Evolutionary conservation across 345 rosid genomes (phyloP).

Genomic region (Sisymbrium irio): DNA sequence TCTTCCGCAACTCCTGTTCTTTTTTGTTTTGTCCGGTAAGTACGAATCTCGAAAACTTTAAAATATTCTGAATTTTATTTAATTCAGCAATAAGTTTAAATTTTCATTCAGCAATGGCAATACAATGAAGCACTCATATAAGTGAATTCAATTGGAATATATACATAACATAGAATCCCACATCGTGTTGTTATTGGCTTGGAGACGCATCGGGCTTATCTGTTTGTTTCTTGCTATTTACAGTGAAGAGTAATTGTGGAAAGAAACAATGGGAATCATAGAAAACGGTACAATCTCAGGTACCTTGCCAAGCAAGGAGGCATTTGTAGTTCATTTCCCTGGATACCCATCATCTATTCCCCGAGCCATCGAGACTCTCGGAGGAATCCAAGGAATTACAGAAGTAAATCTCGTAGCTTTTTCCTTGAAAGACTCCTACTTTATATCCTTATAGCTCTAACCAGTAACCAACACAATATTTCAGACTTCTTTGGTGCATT

Average conservation of each 20-base stretch:
- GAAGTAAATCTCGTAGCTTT: slow-evolving; percentile 35
- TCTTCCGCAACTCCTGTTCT: background rate
- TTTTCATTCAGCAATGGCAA: background rate
- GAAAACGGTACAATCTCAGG: slow-evolving; percentile 67
- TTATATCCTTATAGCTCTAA: background rate
- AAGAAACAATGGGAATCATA: slow-evolving; percentile 57
- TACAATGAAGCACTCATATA: background rate
- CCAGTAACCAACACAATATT: background rate
- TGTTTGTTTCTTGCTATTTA: background rate
- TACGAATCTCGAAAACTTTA: background rate
- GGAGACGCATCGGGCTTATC: background rate
- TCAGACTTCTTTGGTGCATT: background rate
- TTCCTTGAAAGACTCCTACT: background rate
- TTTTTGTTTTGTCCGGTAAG: slow-evolving; percentile 10
- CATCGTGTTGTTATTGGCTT: background rate
- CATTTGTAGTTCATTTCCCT: slow-evolving; percentile 74
- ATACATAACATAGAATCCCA: background rate
- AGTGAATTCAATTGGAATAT: background rate
- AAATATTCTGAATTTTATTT: background rate
- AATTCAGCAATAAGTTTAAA: background rate
- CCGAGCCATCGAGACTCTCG: slow-evolving; percentile 77
- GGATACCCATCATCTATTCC: slow-evolving; percentile 78
- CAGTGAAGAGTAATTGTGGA: background rate
- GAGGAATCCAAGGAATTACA: slow-evolving; percentile 64
- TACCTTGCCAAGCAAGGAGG: slow-evolving; percentile 54